These are phyloP conservation scores for Hirschioporus abietinus DNA, from an alignment of 768 basidiomycete species.

Conservation along the genomic window DNA sequence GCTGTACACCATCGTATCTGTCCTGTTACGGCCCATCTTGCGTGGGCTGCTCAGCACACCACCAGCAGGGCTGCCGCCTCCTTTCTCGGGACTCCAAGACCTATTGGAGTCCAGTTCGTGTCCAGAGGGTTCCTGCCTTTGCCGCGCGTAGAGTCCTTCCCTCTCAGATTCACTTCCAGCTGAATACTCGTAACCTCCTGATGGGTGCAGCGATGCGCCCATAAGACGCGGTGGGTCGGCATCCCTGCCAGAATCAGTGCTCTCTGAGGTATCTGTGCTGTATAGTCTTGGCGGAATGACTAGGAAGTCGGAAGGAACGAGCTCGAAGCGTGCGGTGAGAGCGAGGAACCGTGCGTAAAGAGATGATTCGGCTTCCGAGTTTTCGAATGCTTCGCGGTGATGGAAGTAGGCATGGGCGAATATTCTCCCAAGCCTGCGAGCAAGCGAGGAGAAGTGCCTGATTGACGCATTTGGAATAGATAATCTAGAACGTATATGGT, in stretches of 20 bases:
- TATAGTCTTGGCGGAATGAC: slow-evolving; percentile 57
- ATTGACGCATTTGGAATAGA: slow-evolving; percentile 76
- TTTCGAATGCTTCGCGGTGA: slow-evolving; percentile 87
- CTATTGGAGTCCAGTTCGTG: slow-evolving; percentile 8
- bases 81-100: slow-evolving; percentile 22
- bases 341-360: slow-evolving; percentile 88
- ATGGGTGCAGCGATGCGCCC: slow-evolving; percentile 34
- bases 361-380: slow-evolving; percentile 85
- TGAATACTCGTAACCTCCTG: slow-evolving; percentile 11
- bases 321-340: slow-evolving; percentile 70
- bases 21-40: slow-evolving; percentile 48
- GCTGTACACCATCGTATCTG: slow-evolving; percentile 72
- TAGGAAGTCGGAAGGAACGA: slow-evolving; percentile 80
- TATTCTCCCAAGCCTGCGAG: slow-evolving; percentile 86
- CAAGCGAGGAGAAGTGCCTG: slow-evolving; percentile 86
- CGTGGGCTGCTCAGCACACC: slow-evolving; percentile 33
- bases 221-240: slow-evolving; percentile 36
- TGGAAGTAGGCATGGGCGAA: slow-evolving; percentile 97
- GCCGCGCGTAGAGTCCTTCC: slow-evolving; percentile 7
- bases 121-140: slow-evolving; percentile 11
- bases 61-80: slow-evolving; percentile 13
- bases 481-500: slow-evolving; percentile 41
- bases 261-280: slow-evolving; percentile 13
- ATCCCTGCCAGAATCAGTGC: slow-evolving; percentile 14
- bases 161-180: background rate